Base-by-base conservation (phyloP, 345 rosid species). In the Populus deltoides region DNA sequence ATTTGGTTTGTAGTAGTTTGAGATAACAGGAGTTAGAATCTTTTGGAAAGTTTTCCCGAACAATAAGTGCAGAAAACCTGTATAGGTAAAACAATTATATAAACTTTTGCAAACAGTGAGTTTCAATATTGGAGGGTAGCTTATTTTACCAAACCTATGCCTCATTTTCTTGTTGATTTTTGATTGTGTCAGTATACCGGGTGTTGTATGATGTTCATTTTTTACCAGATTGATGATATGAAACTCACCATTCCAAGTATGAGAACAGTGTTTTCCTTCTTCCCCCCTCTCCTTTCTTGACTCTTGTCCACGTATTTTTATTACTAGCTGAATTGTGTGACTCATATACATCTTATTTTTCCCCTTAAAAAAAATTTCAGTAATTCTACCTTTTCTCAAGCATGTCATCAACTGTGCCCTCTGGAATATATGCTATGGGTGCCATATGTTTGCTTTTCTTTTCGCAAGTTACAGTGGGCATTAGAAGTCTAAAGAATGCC, bases 1-100 rank as follows among this genome's bases (percentile, higher is more conserved):
- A 35, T 81, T 55, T 73, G 78, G 59, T 41, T 76, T 70, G 49
- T 66, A 70, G 75, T 53, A 68, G 53, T 70, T 76, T 45, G 41
- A 36, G 20, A 62, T 53, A 69, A 72, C 78, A 68, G 59, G 73
- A 74, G 68, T 61, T 66, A 35, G 71, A 63, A 75, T 71, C 35
- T 63, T 59, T 70, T 55, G 62, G n/a, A 71, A 55, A 76, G 49
- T 77, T 72, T 75, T 75, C 71, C 66, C 9, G 5, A 68, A 29
- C 67, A 79, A 75, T 78, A 80, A 78, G 18, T 47, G 72, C 75
- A 70, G 76, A 62, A 71, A 74, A 76, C 72, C 81, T 68, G 31
- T 73, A 57, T 74, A 79, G 79, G 63, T 7, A 76, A 61, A 72
- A 66, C 65, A 41, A 45, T 49, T 71, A 63, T 68, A 74, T 36